Evolutionary conservation across 306 rosid genomes (phyloP).

Genomic region (Fagus sylvatica): DNA sequence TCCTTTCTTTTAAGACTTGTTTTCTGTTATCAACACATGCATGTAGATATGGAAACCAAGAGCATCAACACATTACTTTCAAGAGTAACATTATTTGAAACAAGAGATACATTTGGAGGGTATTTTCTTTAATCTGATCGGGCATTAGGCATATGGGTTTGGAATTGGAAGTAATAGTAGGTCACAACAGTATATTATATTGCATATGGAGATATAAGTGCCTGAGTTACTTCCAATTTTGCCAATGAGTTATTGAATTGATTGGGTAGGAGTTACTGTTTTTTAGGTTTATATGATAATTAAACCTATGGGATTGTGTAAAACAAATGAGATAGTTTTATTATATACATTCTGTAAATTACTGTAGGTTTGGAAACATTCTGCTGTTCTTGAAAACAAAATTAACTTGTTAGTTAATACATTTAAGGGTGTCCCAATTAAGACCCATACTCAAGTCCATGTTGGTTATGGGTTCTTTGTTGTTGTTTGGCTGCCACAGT

Average conservation of each 20-base stretch:
- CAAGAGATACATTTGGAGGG: neutral
- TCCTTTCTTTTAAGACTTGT: neutral
- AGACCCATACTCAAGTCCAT: neutral
- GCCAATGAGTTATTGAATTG: neutral
- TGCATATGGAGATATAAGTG: slow-evolving; percentile 5
- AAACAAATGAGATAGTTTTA: neutral
- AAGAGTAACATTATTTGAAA: neutral
- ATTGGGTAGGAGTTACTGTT: neutral
- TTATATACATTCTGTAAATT: neutral
- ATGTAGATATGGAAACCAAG: neutral
- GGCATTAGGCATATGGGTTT: neutral
- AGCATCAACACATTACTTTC: neutral
- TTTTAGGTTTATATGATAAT: neutral
- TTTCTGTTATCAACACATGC: neutral
- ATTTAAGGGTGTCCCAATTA: neutral
- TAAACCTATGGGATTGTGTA: neutral
- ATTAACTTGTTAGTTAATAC: neutral
- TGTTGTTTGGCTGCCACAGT: neutral
- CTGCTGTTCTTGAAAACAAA: neutral
- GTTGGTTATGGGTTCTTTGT: neutral
- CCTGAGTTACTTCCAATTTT: neutral
- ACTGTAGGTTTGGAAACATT: neutral
- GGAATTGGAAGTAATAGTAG: neutral
- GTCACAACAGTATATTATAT: neutral
- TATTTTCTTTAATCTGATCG: neutral